Evolutionary conservation across 768 basidiomycete genomes (phyloP).

Genomic region (Russula lepida): DNA sequence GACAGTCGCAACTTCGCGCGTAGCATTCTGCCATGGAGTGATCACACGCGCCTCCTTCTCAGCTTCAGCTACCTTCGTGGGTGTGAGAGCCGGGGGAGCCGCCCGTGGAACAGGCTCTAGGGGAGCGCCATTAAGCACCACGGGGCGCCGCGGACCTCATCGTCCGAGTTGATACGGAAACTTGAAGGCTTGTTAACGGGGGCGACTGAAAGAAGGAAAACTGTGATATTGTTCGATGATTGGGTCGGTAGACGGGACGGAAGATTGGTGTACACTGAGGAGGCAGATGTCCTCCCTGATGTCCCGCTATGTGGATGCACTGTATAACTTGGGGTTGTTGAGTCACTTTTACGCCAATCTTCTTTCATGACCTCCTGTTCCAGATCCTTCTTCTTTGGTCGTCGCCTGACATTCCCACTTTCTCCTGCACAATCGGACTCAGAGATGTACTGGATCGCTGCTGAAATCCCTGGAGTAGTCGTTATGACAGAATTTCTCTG

Average conservation of each 20-base stretch:
- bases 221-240: conserved; percentile 85
- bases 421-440: conserved; percentile 30
- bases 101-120: conserved; percentile 62
- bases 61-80: conserved; percentile 38
- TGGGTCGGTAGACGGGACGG: conserved; percentile 86
- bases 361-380: conserved; percentile 42
- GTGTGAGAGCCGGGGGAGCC: conserved; percentile 50
- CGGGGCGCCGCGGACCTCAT: conserved; percentile 77
- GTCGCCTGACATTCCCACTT: not conserved
- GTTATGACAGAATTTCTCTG: conserved; percentile 46
- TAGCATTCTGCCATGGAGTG: conserved; percentile 81
- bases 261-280: conserved; percentile 69
- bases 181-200: conserved; percentile 42
- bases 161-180: conserved; percentile 62
- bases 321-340: conserved; percentile 64
- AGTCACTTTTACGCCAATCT: conserved; percentile 73
- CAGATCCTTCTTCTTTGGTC: conserved; percentile 27
- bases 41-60: conserved; percentile 42
- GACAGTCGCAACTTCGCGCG: conserved; percentile 62
- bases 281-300: conserved; percentile 24
- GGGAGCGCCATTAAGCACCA: conserved; percentile 57
- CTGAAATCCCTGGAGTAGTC: conserved; percentile 47
- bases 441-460: conserved; percentile 48
- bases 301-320: conserved; percentile 45
- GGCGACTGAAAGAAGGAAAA: conserved; percentile 74